A percentile compares a stretch with the other conserved stretches of the same genome.
Evolutionary conservation across 192 early-diverging fungal species (phyloP).

Genomic region (Backusella luteola): DNA sequence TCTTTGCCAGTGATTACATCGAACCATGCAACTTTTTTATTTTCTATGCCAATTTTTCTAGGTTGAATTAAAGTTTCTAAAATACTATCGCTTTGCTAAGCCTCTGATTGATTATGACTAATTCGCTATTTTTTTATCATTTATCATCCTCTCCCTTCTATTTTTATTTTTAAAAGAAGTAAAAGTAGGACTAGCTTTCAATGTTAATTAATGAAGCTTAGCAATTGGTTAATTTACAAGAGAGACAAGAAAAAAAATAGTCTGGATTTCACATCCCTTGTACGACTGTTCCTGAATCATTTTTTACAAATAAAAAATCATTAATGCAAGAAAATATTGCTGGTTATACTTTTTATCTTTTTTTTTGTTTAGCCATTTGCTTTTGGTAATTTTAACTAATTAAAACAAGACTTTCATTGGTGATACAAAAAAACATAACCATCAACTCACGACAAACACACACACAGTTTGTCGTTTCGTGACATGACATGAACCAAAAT

Average conservation of each 20-base stretch:
- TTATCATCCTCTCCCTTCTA: no score
- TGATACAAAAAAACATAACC: neutral
- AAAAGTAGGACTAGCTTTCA: no score
- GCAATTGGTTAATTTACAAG: neutral
- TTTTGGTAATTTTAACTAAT: neutral
- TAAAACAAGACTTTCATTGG: neutral
- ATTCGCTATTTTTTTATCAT: no score
- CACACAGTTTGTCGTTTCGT: neutral
- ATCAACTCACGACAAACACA: neutral
- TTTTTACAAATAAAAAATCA: neutral
- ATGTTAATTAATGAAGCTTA: neutral
- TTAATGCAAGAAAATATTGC: slow-evolving; percentile 2
- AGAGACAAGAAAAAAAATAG: neutral
- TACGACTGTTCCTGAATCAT: neutral
- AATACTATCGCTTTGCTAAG: no score
- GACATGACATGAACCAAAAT: neutral
- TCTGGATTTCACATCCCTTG: neutral
- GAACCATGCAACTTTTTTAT: no score
- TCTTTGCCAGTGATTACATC: no score
- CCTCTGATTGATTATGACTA: no score
- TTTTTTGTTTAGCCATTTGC: neutral
- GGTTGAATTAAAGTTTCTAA: no score
- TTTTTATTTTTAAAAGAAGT: no score
- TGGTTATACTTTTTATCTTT: neutral
- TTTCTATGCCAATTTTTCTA: no score